These are phyloP conservation scores for Tulasnella sp. DNA, from an alignment of 768 basidiomycete species.

Conservation along the genomic window DNA sequence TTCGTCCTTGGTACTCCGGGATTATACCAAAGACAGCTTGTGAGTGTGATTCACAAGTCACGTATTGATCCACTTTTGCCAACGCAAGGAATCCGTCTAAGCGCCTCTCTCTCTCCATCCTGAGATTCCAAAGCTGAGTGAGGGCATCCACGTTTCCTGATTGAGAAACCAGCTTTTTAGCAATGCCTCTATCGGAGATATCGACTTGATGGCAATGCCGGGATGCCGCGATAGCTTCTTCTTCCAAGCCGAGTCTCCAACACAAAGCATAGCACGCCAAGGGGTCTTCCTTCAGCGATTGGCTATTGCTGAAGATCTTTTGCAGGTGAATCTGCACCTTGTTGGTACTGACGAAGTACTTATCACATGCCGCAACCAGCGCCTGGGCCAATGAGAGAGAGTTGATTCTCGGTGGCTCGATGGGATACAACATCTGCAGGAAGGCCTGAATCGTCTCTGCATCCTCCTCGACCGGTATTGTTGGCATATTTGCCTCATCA, in stretches of 20 bases:
- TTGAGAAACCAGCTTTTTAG: not conserved
- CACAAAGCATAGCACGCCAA: not conserved
- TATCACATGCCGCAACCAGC: conserved; percentile 28
- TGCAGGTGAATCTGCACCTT: not conserved
- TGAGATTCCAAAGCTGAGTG: not conserved
- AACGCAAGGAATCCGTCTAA: not conserved
- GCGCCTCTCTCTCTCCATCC: not conserved
- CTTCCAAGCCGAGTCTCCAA: not conserved
- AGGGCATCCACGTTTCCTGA: not conserved
- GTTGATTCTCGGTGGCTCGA: conserved; percentile 7
- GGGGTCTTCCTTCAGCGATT: not conserved
- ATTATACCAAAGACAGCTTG: not conserved
- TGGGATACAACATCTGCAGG: conserved; percentile 32
- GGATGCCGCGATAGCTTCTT: conserved; percentile 9
- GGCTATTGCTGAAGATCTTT: not conserved
- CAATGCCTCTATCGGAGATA: not conserved
- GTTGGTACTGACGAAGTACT: conserved; percentile 28
- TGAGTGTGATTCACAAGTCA: not conserved
- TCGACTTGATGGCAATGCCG: not conserved
- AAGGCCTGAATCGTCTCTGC: conserved; percentile 29
- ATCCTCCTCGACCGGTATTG: no score
- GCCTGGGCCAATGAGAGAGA: not conserved
- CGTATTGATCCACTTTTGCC: not conserved
- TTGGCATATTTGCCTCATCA: no score
- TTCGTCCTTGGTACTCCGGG: not conserved